These are phyloP conservation scores for Pulicaria dysenterica DNA, from an alignment of 129 eudicot species.

Conservation along the genomic window DNA sequence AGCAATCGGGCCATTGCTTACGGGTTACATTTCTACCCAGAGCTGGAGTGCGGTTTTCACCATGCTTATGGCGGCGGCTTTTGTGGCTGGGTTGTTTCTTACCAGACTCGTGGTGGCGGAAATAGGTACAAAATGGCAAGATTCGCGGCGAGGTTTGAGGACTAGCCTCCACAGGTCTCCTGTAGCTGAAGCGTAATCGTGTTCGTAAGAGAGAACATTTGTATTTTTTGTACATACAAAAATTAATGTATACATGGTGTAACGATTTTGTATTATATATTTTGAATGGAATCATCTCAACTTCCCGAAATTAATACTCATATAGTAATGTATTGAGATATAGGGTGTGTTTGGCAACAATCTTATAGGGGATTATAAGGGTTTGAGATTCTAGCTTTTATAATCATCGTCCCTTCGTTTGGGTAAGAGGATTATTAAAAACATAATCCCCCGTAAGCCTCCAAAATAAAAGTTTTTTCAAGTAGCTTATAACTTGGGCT, in stretches of 20 bases:
- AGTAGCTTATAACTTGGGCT: no score
- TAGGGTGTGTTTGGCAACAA: neutral
- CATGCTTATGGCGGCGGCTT: constrained; percentile 79
- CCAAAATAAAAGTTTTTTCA: no score
- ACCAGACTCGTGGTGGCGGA: constrained; percentile 79
- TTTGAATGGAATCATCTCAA: constrained; percentile 18
- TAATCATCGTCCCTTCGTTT: no score
- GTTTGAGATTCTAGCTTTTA: no score
- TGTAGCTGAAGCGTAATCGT: constrained; percentile 43
- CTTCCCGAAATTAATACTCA: neutral
- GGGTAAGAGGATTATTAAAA: no score
- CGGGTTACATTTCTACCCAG: constrained; percentile 72
- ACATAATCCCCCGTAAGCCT: no score
- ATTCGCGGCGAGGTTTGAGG: constrained; percentile 31
- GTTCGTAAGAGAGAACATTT: neutral
- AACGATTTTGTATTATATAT: constrained; percentile 20
- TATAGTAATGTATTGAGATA: neutral
- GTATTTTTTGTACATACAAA: constrained; percentile 21
- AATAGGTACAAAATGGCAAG: constrained; percentile 59
- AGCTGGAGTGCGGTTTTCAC: constrained; percentile 87
- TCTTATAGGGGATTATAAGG: no score
- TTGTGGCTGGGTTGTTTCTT: constrained; percentile 82
- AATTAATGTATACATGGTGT: constrained; percentile 13
- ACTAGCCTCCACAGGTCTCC: constrained; percentile 33
- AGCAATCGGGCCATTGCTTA: constrained; percentile 87